phyloP scores from a whole-genome alignment of 2,329 filamentous ascomycete species.

The Penicillium sp. region DNA sequence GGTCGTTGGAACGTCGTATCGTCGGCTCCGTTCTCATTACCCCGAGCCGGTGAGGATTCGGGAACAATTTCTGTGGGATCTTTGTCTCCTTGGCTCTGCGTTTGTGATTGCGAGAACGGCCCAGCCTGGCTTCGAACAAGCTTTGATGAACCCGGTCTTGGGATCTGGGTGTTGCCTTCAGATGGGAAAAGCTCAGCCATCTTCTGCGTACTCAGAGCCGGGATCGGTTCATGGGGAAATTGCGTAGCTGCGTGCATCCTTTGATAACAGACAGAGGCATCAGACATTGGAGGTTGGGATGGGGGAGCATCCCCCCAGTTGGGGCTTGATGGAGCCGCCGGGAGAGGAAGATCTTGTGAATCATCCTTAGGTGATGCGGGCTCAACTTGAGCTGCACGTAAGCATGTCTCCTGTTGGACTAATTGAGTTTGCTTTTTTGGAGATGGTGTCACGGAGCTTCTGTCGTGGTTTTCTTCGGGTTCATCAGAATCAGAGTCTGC shows the following conservation, averaged over 20 bases:
- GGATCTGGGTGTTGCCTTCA: conserved; percentile 23
- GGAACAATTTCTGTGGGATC: conserved; percentile 39
- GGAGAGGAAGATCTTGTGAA: conserved; percentile 37
- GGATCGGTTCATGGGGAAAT: conserved; percentile 40
- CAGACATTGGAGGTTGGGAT: conserved; percentile 33
- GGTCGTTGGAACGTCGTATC: conserved; percentile 19
- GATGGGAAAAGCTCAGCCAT: conserved; percentile 42
- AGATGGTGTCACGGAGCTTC: conserved; percentile 13
- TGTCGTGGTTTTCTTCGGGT: conserved; percentile 20
- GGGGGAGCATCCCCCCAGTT: conserved; percentile 27
- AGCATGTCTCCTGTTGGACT: background rate
- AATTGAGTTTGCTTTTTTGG: background rate
- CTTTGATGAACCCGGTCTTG: conserved; percentile 2
- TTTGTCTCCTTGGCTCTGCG: conserved; percentile 23
- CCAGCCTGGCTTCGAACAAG: conserved; percentile 8
- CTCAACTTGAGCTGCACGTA: conserved; percentile 6
- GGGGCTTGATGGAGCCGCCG: conserved; percentile 20
- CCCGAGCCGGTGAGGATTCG: conserved; percentile 40
- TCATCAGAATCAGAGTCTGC: conserved; percentile 41
- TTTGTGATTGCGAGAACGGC: conserved; percentile 24
- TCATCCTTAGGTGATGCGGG: conserved; percentile 22
- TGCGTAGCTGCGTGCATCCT: conserved; percentile 39
- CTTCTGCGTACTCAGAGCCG: conserved; percentile 38
- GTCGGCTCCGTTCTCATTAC: conserved; percentile 9
- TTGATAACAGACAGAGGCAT: conserved; percentile 42